Base-by-base conservation (phyloP, 768 basidiomycete genomes). In the Mycena vitilis region DNA sequence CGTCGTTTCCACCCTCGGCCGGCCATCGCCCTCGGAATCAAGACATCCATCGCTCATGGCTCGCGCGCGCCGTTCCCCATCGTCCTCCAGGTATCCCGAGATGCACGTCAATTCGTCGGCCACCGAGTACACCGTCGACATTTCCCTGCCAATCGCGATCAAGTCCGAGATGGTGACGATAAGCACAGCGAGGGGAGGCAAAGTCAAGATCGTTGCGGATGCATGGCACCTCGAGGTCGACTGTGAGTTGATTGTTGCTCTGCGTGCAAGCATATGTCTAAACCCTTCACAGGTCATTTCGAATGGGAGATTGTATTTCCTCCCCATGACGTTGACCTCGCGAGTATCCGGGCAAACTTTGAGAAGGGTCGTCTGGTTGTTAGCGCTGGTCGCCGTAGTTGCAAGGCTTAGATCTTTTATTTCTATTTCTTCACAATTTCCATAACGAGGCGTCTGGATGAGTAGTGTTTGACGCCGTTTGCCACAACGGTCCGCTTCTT, bases 111-210 rank as follows among this genome's bases (percentile, higher is more conserved):
- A 80, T 48, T 81, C 84, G 55, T 83, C 83, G 23, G 66, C 75
- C 7, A 68, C 74, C 37, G 78, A 74, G 66, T 82, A 89, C 75
- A 82, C 78, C 5, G 76, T 89, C n/a, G 79, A 79, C 36, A 85
- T 88, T 16, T 77, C 76, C 49, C 83, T 90, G 15, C 87, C 88
- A 11, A 84, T 86, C 52, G 75, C 55, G 60, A 73, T 75, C 59
- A 77, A 82, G 70, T 83, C 87, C 16, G 89, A 90, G 74, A 90
- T 90, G 89, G 87, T 90, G 34, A 90, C 88, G 5, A 84, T 90
- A 55, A 84, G 83, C 40, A 88, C 86, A 49, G 88, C 88, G 75
- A 86, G 84, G 72, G 89, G 88, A 6, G 86, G 88, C 74, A 84
- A 82, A 71, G 75, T 90, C 60, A 81, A 83, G 63, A 82, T 90